A percentile compares a stretch with the other conserved stretches of the same genome.
Conservation (phyloP, 176 grass and related monocot genomes). For the Oryza punctata region DNA sequence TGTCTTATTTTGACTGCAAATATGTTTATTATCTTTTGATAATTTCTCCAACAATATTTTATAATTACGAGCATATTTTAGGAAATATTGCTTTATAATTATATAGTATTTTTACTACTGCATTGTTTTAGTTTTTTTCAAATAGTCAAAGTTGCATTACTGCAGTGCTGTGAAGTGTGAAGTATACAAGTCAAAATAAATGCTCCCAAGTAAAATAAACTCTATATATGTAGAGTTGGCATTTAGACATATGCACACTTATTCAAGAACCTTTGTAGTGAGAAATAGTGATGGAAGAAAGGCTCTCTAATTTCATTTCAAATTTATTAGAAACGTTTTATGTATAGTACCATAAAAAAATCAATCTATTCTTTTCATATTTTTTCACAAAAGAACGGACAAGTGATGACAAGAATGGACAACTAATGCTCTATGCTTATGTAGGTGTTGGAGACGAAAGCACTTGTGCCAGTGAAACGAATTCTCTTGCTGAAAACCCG, state of each 20-base stretch:
- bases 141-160: neutral
- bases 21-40: neutral
- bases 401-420: neutral
- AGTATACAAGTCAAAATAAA: neutral
- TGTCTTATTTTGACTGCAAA: neutral
- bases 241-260: neutral
- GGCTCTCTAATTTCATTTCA: neutral
- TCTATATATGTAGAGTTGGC: neutral
- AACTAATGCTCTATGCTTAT: neutral
- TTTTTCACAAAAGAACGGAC: neutral
- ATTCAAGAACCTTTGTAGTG: neutral
- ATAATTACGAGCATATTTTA: neutral
- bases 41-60: neutral
- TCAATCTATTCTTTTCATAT: neutral
- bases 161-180: neutral
- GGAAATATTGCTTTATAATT: neutral
- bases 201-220: neutral
- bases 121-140: neutral
- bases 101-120: neutral
- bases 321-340: neutral
- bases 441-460: conserved; percentile 10
- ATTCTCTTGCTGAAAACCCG: neutral
- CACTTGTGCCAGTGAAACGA: neutral
- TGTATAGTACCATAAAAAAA: neutral
- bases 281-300: neutral